These are phyloP conservation scores for Phytophthora capsici DNA, from an alignment of 352 stramenopile genomes.

Conservation along the genomic window DNA sequence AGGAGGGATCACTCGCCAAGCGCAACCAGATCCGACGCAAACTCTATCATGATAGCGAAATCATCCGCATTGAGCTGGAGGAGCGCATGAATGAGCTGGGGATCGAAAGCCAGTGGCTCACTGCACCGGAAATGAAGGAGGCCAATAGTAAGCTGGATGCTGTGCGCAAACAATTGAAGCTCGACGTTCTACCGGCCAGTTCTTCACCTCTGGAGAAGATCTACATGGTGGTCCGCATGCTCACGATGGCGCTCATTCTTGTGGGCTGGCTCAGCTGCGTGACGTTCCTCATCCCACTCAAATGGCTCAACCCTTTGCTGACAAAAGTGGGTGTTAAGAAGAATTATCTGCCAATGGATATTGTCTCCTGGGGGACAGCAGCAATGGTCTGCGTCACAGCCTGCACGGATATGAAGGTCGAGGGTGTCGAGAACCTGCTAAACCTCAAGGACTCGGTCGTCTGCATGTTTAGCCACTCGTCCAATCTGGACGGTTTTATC, in stretches of 20 bases:
- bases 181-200: constrained; percentile 60
- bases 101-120: constrained; percentile 65
- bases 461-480: constrained; percentile 89
- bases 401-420: constrained; percentile 53
- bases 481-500: constrained; percentile 86
- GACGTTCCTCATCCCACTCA: constrained; percentile 70
- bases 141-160: constrained; percentile 65
- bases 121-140: constrained; percentile 50
- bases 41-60: constrained; percentile 75
- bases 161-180: constrained; percentile 65
- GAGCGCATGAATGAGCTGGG: constrained; percentile 74
- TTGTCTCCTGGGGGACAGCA: constrained; percentile 62
- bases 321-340: constrained; percentile 64
- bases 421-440: constrained; percentile 60
- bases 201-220: constrained; percentile 55
- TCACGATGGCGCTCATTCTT: constrained; percentile 71
- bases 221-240: constrained; percentile 74
- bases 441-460: constrained; percentile 72
- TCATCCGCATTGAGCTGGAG: constrained; percentile 81
- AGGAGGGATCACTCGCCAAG: constrained; percentile 58
- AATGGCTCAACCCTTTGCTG: constrained; percentile 62
- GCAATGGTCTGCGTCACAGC: constrained; percentile 61
- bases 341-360: constrained; percentile 84
- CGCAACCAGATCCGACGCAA: constrained; percentile 76
- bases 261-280: constrained; percentile 80